Conservation (phyloP, 83 land plant species). For the Picea abies region DNA sequence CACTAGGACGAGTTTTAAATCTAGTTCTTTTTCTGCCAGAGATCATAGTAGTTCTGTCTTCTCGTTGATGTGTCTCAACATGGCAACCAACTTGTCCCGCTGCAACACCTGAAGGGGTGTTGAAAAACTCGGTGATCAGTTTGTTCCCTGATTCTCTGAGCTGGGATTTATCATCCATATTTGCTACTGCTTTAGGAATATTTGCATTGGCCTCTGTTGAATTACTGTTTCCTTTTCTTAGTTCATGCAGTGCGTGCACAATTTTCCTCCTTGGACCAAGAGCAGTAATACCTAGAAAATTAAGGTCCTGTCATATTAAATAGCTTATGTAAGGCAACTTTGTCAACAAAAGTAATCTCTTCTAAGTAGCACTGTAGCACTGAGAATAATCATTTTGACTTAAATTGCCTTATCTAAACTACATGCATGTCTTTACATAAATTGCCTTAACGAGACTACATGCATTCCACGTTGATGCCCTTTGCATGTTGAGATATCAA, state of each 20-base stretch:
- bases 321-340: not conserved
- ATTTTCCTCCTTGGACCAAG: conserved; percentile 96
- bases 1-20: conserved; percentile 5
- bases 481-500: not conserved
- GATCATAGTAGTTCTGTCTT: conserved; percentile 13
- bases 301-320: conserved; percentile 60
- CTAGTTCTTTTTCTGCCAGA: conserved; percentile 20
- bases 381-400: not conserved
- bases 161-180: conserved; percentile 27
- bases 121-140: conserved; percentile 84
- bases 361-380: not conserved
- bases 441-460: not conserved
- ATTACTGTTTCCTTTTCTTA: conserved; percentile 32
- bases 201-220: not conserved
- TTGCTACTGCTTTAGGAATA: not conserved
- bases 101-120: conserved; percentile 29
- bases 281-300: conserved; percentile 67
- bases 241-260: conserved; percentile 60
- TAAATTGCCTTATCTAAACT: not conserved
- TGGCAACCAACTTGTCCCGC: not conserved
- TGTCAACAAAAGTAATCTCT: not conserved
- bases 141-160: conserved; percentile 36
- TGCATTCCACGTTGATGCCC: not conserved
- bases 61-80: not conserved
- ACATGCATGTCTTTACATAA: not conserved